Percentiles rank a stretch among this genome's conserved stretches.
phyloP scores from a whole-genome alignment of 2,329 filamentous ascomycete genomes.

The Colletotrichum higginsianum region DNA sequence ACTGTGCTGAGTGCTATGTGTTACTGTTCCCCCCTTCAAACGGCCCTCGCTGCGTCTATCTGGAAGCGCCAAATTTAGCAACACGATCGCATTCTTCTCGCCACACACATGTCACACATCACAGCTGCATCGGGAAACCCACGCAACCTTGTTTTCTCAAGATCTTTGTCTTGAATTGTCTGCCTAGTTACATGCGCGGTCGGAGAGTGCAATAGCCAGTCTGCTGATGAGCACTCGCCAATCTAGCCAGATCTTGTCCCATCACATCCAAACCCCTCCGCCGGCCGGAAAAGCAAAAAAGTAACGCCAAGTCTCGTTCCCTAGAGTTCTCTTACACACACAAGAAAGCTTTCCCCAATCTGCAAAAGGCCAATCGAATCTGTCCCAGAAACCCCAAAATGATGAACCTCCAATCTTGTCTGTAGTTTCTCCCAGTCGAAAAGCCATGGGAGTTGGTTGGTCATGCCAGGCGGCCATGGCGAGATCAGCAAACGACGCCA shows the following conservation, averaged over 20 bases:
- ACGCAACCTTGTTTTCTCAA: neutral
- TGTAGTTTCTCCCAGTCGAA: slow-evolving; percentile 34
- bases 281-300: slow-evolving; percentile 23
- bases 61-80: slow-evolving; percentile 1
- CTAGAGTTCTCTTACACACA: slow-evolving; percentile 40
- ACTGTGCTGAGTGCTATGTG: neutral
- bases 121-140: neutral
- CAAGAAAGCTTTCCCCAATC: slow-evolving; percentile 32
- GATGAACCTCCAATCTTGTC: slow-evolving; percentile 22
- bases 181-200: slow-evolving; percentile 39
- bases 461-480: slow-evolving; percentile 17
- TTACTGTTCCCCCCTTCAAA: neutral
- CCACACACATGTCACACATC: neutral
- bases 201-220: slow-evolving; percentile 9
- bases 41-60: neutral
- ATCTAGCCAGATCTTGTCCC: slow-evolving; percentile 5
- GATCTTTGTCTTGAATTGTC: slow-evolving; percentile 23
- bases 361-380: slow-evolving; percentile 22
- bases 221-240: slow-evolving; percentile 25
- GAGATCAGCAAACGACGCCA: slow-evolving; percentile 26
- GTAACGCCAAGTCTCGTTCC: slow-evolving; percentile 37
- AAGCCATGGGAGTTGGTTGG: slow-evolving; percentile 34
- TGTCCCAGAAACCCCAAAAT: slow-evolving; percentile 28
- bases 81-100: too few relatives aligned
- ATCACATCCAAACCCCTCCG: slow-evolving; percentile 13